Conservation (phyloP, 192 early-diverging fungal species). For the Coemansia sp. region DNA sequence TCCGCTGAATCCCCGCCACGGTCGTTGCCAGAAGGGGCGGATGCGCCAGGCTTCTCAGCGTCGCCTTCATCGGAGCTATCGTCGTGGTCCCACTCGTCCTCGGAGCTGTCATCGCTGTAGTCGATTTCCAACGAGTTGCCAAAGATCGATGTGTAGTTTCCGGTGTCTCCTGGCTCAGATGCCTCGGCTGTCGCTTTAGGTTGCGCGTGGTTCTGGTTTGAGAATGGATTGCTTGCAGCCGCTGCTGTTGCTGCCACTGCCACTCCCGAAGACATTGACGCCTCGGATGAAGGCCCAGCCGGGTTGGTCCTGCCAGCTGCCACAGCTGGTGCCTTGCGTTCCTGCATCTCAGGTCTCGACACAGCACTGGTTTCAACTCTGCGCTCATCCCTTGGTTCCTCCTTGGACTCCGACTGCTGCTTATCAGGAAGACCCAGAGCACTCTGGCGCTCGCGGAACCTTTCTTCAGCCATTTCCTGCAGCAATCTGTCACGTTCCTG, state of each 20-base stretch:
- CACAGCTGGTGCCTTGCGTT: conserved; percentile 3
- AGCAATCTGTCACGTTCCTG: conserved; percentile 48
- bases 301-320: neutral
- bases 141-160: conserved; percentile 17
- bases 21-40: neutral
- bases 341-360: conserved; percentile 18
- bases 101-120: conserved; percentile 30
- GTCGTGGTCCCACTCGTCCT: conserved; percentile 48
- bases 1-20: neutral
- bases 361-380: neutral
- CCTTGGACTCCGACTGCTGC: neutral
- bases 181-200: conserved; percentile 3
- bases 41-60: neutral
- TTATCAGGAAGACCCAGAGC: conserved; percentile 36
- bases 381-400: neutral
- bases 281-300: neutral
- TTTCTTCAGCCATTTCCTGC: conserved; percentile 49
- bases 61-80: conserved; percentile 48
- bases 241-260: neutral
- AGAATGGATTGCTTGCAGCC: conserved; percentile 37
- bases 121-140: conserved; percentile 25
- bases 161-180: neutral
- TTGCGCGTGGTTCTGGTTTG: conserved; percentile 1
- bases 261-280: too few species aligned
- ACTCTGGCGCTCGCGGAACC: conserved; percentile 48